phyloP scores from a whole-genome alignment of 2,329 filamentous ascomycete species.

The Graphilbum ipis-grandicollis region DNA sequence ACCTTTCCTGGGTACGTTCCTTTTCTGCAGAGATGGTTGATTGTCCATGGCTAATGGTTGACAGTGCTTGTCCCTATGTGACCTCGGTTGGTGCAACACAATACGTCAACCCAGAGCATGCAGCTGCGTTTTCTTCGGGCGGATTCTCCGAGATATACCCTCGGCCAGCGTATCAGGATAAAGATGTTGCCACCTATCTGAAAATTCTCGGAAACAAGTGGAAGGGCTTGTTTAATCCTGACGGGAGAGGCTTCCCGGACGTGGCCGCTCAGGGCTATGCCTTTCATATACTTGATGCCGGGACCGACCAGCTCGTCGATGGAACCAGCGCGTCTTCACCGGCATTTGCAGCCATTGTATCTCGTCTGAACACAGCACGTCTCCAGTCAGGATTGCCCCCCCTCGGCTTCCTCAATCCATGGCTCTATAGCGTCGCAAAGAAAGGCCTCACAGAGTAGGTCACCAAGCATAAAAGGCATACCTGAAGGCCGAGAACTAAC shows the following conservation, averaged over 20 bases:
- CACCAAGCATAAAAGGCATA: too few species aligned
- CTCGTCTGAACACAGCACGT: constrained; percentile 35
- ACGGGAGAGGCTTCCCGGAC: constrained; percentile 31
- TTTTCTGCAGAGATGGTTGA: background rate
- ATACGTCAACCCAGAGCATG: constrained; percentile 19
- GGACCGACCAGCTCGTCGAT: constrained; percentile 13
- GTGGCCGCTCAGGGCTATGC: constrained; percentile 38
- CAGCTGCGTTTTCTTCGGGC: constrained; percentile 26
- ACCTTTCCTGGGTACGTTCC: constrained; percentile 38
- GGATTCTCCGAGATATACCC: constrained; percentile 35
- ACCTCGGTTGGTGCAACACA: constrained; percentile 45
- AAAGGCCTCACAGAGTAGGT: constrained; percentile 5
- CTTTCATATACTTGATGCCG: constrained; percentile 23
- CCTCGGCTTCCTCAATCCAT: constrained; percentile 35
- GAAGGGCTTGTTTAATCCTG: constrained; percentile 23
- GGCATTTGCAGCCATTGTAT: constrained; percentile 33
- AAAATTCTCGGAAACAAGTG: constrained; percentile 15
- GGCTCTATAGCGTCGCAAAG: constrained; percentile 19
- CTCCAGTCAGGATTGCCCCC: constrained; percentile 27
- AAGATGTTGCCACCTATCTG: constrained; percentile 22
- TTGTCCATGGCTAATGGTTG: too few species aligned
- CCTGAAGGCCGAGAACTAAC: too few species aligned
- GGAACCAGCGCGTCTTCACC: constrained; percentile 36
- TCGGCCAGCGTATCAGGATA: constrained; percentile 25
- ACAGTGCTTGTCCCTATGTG: constrained; percentile 45